Conservation (phyloP, 2,329 filamentous ascomycete genomes). For the Talaromyces sp. region DNA sequence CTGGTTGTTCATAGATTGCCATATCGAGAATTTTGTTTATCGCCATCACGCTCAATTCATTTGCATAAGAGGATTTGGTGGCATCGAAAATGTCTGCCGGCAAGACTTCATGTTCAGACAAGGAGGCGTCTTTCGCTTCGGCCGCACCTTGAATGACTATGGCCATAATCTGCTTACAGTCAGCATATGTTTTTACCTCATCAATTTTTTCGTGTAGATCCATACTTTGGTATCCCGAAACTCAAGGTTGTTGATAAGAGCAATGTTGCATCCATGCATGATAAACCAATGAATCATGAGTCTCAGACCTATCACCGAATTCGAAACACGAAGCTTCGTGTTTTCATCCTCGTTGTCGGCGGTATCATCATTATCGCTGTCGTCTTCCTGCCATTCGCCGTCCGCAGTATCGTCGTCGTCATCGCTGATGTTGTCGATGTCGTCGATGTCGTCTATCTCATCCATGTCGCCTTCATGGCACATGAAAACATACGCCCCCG, state of each 20-base stretch:
- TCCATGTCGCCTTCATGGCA: slow-evolving; percentile 57
- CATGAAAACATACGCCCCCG: slow-evolving; percentile 65
- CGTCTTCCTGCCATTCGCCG: not conserved
- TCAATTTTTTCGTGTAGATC: not conserved
- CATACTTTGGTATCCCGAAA: slow-evolving; percentile 62
- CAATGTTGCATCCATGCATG: slow-evolving; percentile 57
- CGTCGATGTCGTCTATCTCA: not conserved
- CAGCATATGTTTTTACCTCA: not conserved
- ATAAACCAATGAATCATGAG: slow-evolving; percentile 56
- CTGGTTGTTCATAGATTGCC: not conserved
- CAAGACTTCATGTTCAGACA: not conserved
- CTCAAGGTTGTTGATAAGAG: slow-evolving; percentile 61
- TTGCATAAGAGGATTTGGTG: not conserved
- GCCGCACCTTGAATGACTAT: not conserved
- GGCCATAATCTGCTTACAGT: slow-evolving; percentile 6
- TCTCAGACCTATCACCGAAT: slow-evolving; percentile 30
- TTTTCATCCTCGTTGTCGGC: not conserved
- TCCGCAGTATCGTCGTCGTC: not conserved
- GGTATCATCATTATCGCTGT: not conserved
- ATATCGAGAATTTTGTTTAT: not conserved
- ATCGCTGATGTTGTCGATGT: not conserved
- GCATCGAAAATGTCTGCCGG: not conserved
- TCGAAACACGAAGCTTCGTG: not conserved
- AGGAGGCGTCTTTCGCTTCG: not conserved
- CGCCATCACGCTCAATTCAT: not conserved